A percentile compares a stretch with the other conserved stretches of the same genome.
phyloP scores from a whole-genome alignment of 2,329 filamentous ascomycete genomes.

The Diplodia sapinea region DNA sequence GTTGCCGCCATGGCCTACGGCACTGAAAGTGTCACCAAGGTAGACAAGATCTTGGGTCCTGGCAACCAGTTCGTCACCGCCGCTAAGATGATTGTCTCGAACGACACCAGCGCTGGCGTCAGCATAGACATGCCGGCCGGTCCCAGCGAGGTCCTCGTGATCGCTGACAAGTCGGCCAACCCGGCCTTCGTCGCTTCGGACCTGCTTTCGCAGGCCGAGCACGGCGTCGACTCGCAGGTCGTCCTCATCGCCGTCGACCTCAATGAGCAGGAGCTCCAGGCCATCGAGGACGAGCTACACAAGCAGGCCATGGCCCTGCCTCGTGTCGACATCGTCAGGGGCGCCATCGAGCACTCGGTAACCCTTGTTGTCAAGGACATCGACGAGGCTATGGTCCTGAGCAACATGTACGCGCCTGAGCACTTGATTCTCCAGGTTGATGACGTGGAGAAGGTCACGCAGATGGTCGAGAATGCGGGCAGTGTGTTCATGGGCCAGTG shows the following conservation, averaged over 20 bases:
- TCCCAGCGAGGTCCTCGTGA: constrained; percentile 93
- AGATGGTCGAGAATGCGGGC: constrained; percentile 87
- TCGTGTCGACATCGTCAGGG: constrained; percentile 89
- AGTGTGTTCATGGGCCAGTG: constrained; percentile 95
- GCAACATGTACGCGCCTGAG: constrained; percentile 95
- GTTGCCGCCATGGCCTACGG: constrained; percentile 97
- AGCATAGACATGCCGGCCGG: constrained; percentile 99
- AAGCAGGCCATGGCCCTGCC: constrained; percentile 84
- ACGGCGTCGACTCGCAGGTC: constrained; percentile 95
- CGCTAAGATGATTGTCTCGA: constrained; percentile 97
- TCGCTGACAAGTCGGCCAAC: constrained; percentile 86
- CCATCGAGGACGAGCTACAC: constrained; percentile 92
- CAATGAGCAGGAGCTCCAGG: constrained; percentile 71
- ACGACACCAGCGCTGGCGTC: constrained; percentile 93
- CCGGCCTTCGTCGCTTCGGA: constrained; percentile 96
- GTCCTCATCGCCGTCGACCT: constrained; percentile 87
- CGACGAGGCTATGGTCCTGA: constrained; percentile 76
- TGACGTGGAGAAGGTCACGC: constrained; percentile 74
- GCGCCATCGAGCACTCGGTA: constrained; percentile 88
- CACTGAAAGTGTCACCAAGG: constrained; percentile 90
- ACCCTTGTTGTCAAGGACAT: constrained; percentile 80
- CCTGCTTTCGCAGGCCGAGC: constrained; percentile 92
- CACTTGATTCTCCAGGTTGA: constrained; percentile 91
- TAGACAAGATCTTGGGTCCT: constrained; percentile 97
- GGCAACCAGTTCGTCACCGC: constrained; percentile 99